Percentiles rank a stretch among this genome's conserved stretches.
These are phyloP conservation scores for Globisporangium canariense DNA, from an alignment of 352 stramenopile genomes.

Conservation along the genomic window DNA sequence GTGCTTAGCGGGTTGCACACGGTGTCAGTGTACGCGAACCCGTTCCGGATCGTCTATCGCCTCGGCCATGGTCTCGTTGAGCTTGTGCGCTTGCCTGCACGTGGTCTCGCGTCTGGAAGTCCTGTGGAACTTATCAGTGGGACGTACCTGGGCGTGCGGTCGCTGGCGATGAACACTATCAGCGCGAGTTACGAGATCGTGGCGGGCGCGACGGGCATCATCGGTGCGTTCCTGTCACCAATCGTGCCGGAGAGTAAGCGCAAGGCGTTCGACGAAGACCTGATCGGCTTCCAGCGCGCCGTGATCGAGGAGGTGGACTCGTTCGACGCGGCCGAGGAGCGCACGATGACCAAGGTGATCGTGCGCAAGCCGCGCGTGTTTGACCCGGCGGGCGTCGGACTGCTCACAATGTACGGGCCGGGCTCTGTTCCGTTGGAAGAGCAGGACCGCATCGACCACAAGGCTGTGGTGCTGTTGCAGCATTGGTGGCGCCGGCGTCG, in stretches of 20 bases:
- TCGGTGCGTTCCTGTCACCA: conserved; percentile 66
- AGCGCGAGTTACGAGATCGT: conserved; percentile 88
- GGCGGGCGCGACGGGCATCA: conserved; percentile 69
- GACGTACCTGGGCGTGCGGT: conserved; percentile 79
- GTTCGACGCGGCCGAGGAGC: conserved; percentile 83
- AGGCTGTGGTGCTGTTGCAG: conserved; percentile 73
- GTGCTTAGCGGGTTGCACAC: conserved; percentile 83
- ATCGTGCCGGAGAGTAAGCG: conserved; percentile 69
- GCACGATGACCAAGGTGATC: conserved; percentile 86
- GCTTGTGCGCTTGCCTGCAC: conserved; percentile 71
- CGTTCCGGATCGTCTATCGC: conserved; percentile 84
- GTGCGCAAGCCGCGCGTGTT: conserved; percentile 83
- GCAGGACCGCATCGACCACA: conserved; percentile 83
- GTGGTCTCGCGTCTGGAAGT: conserved; percentile 75
- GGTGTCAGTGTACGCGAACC: conserved; percentile 86
- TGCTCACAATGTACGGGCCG: conserved; percentile 80
- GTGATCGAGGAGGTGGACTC: conserved; percentile 87
- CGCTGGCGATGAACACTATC: conserved; percentile 87
- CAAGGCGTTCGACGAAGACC: conserved; percentile 79
- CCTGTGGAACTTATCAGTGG: conserved; percentile 82
- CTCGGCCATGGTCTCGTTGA: conserved; percentile 81
- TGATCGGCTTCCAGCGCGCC: conserved; percentile 81
- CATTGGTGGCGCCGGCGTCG: conserved; percentile 81
- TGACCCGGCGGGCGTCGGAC: conserved; percentile 61
- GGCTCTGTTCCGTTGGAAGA: conserved; percentile 88